Evolutionary conservation across 352 stramenopile genomes (phyloP).

Genomic region (Phytophthora uliginosa): DNA sequence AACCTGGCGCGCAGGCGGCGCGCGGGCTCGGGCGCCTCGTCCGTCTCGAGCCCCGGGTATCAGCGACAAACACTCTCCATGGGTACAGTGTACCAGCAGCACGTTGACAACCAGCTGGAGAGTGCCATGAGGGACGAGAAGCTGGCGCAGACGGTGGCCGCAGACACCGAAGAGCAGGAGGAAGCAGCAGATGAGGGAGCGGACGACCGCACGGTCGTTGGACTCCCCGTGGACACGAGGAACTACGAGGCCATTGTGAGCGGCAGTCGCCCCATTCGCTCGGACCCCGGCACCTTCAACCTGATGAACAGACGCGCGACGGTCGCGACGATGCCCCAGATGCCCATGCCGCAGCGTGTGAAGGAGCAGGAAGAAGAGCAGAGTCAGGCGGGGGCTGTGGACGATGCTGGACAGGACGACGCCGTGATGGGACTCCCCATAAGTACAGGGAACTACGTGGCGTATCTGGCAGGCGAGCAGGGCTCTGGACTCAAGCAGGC

Average conservation of each 20-base stretch:
- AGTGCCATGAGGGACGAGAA: conserved; percentile 6
- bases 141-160: neutral
- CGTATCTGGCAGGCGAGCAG: conserved; percentile 47
- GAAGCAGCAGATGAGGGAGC: conserved; percentile 21
- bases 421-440: conserved; percentile 71
- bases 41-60: conserved; percentile 24
- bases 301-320: conserved; percentile 31
- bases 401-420: conserved; percentile 39
- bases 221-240: conserved; percentile 55
- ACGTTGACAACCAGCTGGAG: conserved; percentile 12
- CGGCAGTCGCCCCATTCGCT: conserved; percentile 32
- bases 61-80: conserved; percentile 22
- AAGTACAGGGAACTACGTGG: conserved; percentile 68
- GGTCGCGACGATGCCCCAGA: conserved; percentile 37
- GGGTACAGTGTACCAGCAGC: conserved; percentile 32
- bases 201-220: conserved; percentile 49
- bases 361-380: conserved; percentile 11
- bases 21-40: conserved; percentile 19
- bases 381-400: conserved; percentile 1
- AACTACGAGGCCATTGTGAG: conserved; percentile 64
- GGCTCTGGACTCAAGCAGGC: conserved; percentile 35
- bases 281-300: conserved; percentile 29
- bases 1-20: conserved; percentile 38
- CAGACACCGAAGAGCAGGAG: neutral
- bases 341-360: conserved; percentile 2